Evolutionary conservation across 768 basidiomycete species (phyloP).

Genomic region (Tylopilus rubrobrunneus): DNA sequence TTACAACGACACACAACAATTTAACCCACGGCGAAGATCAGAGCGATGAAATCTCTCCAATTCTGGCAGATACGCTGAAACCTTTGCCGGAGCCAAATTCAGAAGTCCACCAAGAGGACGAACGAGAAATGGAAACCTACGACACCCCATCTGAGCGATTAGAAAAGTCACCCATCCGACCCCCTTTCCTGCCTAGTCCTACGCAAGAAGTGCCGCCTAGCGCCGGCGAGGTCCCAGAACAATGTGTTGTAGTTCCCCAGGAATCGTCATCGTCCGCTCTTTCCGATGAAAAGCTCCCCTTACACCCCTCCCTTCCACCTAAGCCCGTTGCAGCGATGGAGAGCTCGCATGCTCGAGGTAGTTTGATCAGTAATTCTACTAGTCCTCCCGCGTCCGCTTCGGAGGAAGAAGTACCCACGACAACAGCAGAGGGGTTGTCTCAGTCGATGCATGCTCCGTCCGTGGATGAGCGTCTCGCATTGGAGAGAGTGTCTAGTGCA

Average conservation of each 20-base stretch:
- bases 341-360: conserved; percentile 8
- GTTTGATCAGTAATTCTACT: no score
- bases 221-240: conserved; percentile 14
- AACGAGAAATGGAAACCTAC: conserved; percentile 21
- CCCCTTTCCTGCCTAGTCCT: no score
- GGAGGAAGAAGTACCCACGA: conserved; percentile 13
- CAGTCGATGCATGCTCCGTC: conserved; percentile 27
- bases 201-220: neutral
- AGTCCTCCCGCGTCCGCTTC: neutral
- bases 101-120: conserved; percentile 19
- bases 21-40: conserved; percentile 24
- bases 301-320: conserved; percentile 46
- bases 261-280: conserved; percentile 5
- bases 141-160: conserved; percentile 5
- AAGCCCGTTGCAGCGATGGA: conserved; percentile 37
- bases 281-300: conserved; percentile 20
- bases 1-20: conserved; percentile 42
- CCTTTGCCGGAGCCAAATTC: conserved; percentile 50
- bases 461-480: conserved; percentile 12
- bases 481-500: conserved; percentile 15
- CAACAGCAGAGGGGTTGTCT: conserved; percentile 20
- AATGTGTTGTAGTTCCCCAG: conserved; percentile 14
- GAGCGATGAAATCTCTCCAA: conserved; percentile 57
- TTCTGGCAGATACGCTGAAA: conserved; percentile 58
- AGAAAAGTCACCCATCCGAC: conserved; percentile 6